Percentiles rank a stretch among this genome's conserved stretches.
These are phyloP conservation scores for Neurospora tetraspora DNA, from an alignment of 495 filamentous ascomycete species.

Conservation along the genomic window DNA sequence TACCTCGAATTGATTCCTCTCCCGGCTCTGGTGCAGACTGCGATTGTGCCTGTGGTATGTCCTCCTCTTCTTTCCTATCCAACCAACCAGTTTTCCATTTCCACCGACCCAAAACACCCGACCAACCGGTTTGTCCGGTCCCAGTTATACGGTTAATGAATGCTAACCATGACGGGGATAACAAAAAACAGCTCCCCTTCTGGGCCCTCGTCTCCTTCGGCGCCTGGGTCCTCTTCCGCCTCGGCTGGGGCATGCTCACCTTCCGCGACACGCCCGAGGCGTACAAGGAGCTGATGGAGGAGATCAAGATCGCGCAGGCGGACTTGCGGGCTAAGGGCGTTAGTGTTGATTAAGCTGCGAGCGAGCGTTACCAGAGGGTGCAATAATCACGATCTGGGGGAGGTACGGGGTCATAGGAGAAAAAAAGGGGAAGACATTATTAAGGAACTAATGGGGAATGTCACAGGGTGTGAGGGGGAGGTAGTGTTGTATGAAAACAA, in stretches of 20 bases:
- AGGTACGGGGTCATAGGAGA: neutral
- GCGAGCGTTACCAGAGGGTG: too few species aligned
- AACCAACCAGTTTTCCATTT: too few species aligned
- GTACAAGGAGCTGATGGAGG: constrained; percentile 76
- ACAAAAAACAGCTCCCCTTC: constrained; percentile 62
- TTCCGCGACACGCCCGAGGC: constrained; percentile 95
- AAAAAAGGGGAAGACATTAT: neutral
- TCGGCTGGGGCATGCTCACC: constrained; percentile 84
- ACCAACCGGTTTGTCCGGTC: too few species aligned
- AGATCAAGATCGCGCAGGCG: constrained; percentile 59
- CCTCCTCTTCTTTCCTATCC: neutral
- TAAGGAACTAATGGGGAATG: neutral
- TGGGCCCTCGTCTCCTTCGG: constrained; percentile 88
- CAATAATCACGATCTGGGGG: too few species aligned
- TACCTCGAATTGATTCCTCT: constrained; percentile 81
- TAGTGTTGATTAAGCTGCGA: constrained; percentile 49
- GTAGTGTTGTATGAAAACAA: neutral
- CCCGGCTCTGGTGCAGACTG: constrained; percentile 57
- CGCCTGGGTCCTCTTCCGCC: constrained; percentile 82
- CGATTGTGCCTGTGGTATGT: constrained; percentile 63
- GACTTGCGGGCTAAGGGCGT: constrained; percentile 61
- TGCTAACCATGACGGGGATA: too few species aligned
- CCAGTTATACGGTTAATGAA: neutral
- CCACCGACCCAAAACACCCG: too few species aligned
- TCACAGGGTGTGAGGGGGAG: neutral